Percentiles rank a stretch among this genome's conserved stretches.
These are phyloP conservation scores for Leptoxyphium fumago DNA, from an alignment of 2,329 filamentous ascomycete genomes.

Conservation along the genomic window DNA sequence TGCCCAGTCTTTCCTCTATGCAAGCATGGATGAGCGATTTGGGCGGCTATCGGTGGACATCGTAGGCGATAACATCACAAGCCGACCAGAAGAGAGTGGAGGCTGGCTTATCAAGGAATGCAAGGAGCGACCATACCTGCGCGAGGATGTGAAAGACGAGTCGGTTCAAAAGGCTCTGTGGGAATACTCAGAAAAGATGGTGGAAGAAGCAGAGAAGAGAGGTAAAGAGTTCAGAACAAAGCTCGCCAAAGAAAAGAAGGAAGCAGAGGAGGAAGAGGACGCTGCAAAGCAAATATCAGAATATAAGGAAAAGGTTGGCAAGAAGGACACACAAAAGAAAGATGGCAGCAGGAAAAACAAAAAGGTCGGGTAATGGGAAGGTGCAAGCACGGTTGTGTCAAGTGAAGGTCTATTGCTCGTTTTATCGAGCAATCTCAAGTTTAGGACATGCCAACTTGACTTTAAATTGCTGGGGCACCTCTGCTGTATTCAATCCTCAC, in stretches of 20 bases:
- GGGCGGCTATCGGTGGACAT: conserved; percentile 26
- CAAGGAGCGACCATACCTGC: conserved; percentile 54
- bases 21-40: conserved; percentile 66
- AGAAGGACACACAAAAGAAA: conserved; percentile 17
- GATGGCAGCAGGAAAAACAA: conserved; percentile 15
- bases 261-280: conserved; percentile 22
- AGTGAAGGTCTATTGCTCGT: no score
- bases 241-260: conserved; percentile 37
- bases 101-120: conserved; percentile 81
- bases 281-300: conserved; percentile 16
- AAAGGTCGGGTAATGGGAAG: conserved; percentile 9
- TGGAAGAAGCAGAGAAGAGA: conserved; percentile 69
- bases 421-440: no score
- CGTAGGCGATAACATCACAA: conserved; percentile 20
- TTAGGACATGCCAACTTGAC: no score
- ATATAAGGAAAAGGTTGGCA: conserved; percentile 20
- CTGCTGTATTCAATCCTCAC: no score
- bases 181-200: conserved; percentile 73
- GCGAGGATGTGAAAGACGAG: conserved; percentile 65
- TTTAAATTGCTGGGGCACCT: no score
- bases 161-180: conserved; percentile 70
- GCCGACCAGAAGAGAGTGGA: conserved; percentile 24
- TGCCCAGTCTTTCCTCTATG: conserved; percentile 73
- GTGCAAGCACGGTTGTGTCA: no score
- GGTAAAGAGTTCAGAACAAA: conserved; percentile 48